A percentile compares a stretch with the other conserved stretches of the same genome.
Conservation (phyloP, 2,329 filamentous ascomycete species). For the Alternaria viburni region DNA sequence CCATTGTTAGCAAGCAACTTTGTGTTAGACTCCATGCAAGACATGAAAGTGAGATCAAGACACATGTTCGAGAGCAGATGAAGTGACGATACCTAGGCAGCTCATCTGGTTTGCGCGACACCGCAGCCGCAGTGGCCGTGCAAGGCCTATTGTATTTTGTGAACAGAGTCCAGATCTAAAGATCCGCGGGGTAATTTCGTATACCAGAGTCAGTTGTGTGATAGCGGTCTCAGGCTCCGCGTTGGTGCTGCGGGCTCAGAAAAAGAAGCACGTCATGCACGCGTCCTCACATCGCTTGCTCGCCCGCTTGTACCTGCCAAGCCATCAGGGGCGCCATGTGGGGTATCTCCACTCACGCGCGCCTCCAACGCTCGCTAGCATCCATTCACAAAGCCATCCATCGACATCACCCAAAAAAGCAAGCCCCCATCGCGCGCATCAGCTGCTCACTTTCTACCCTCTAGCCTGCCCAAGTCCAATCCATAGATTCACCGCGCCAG, state of each 20-base stretch:
- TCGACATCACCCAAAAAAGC: neutral
- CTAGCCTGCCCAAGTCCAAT: neutral
- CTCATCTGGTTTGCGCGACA: neutral
- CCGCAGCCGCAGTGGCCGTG: neutral
- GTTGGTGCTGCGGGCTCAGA: neutral
- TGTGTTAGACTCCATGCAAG: neutral
- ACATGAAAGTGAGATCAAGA: neutral
- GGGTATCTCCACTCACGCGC: neutral
- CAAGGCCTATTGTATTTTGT: neutral
- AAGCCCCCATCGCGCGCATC: neutral
- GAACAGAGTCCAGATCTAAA: neutral
- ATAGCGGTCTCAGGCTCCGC: neutral
- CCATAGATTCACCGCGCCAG: neutral
- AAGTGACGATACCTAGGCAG: neutral
- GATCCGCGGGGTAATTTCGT: neutral
- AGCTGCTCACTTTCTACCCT: neutral
- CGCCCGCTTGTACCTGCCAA: conserved; percentile 3
- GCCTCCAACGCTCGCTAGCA: neutral
- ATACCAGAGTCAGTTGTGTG: neutral
- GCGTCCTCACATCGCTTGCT: neutral
- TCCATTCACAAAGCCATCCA: neutral
- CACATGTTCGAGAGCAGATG: neutral
- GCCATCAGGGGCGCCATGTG: conserved; percentile 1
- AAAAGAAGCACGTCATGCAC: neutral
- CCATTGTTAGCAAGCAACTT: neutral